Evolutionary conservation across 371 early-diverging fungal genomes (phyloP).

Genomic region (Mortierella sp.): DNA sequence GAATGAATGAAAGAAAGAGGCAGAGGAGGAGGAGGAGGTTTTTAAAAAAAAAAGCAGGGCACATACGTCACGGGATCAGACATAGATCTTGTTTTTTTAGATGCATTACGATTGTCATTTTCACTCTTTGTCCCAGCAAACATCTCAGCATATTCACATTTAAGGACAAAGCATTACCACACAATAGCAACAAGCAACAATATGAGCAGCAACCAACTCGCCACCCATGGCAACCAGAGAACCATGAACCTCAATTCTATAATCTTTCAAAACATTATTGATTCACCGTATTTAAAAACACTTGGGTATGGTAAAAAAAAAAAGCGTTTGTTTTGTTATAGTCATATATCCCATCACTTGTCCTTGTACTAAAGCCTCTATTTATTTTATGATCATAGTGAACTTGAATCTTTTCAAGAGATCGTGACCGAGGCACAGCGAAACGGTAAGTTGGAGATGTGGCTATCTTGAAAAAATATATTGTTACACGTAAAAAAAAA

Average conservation of each 20-base stretch:
- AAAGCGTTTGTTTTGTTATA: background rate
- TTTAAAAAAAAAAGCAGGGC: background rate
- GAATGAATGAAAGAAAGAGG: too few relatives aligned
- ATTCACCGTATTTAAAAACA: conserved; percentile 77
- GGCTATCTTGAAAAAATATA: background rate
- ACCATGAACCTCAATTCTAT: conserved; percentile 91
- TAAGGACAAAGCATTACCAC: background rate
- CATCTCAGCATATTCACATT: background rate
- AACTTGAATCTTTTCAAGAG: conserved; percentile 85
- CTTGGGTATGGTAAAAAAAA: conserved; percentile 71
- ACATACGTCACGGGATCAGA: too few relatives aligned
- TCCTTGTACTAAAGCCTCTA: too few relatives aligned
- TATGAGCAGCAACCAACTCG: conserved; percentile 66
- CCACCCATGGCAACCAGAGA: conserved; percentile 82
- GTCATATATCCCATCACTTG: background rate
- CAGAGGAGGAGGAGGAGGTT: background rate
- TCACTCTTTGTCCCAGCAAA: too few relatives aligned
- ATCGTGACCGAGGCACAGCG: conserved; percentile 86
- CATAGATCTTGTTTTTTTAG: too few relatives aligned
- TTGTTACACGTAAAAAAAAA: background rate
- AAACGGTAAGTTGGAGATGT: conserved; percentile 57
- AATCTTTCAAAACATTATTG: conserved; percentile 77
- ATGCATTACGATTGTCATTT: too few relatives aligned
- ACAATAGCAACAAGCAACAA: conserved; percentile 6
- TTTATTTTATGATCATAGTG: conserved; percentile 59